These are phyloP conservation scores for Nicotiana otophora DNA, from an alignment of 257 asterid genomes.

Conservation along the genomic window DNA sequence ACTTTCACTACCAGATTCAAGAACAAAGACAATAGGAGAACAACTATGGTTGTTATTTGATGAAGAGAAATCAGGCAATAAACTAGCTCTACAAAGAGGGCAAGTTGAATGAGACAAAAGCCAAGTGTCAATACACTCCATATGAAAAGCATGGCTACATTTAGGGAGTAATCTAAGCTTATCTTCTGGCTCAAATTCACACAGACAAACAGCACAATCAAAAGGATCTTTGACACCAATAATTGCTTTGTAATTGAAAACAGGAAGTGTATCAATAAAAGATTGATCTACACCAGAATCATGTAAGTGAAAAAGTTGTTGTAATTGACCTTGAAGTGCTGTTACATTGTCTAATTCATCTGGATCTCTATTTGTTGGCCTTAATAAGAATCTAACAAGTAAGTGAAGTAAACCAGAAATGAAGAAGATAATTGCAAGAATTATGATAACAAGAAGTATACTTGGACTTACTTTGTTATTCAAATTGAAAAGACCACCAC, in stretches of 20 bases:
- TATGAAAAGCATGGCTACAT: conserved; percentile 96
- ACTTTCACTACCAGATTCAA: conserved; percentile 75
- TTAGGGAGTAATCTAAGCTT: conserved; percentile 70
- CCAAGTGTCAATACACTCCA: conserved; percentile 97
- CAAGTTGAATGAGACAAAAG: conserved; percentile 90
- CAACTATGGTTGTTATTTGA: conserved; percentile 13
- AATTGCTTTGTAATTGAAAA: conserved; percentile 71
- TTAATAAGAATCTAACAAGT: conserved; percentile 58
- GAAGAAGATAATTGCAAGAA: conserved; percentile 78
- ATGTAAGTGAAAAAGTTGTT: conserved; percentile 85
- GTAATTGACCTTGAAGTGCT: conserved; percentile 83
- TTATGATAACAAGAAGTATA: conserved; percentile 59
- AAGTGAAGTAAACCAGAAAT: conserved; percentile 80
- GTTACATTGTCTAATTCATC: conserved; percentile 64
- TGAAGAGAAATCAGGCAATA: conserved; percentile 52
- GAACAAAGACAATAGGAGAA: conserved; percentile 70
- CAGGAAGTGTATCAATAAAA: conserved; percentile 74
- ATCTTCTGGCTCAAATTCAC: conserved; percentile 84
- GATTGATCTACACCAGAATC: conserved; percentile 97
- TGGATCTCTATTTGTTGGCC: conserved; percentile 57
- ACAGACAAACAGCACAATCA: conserved; percentile 93
- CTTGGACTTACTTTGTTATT: conserved; percentile 69
- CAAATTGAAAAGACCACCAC: conserved; percentile 32
- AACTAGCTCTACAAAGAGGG: conserved; percentile 81
- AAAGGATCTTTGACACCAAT: conserved; percentile 85